Evolutionary conservation across 805 yeast genomes (phyloP).

Genomic region (Sugiyamaella mastotermitis): DNA sequence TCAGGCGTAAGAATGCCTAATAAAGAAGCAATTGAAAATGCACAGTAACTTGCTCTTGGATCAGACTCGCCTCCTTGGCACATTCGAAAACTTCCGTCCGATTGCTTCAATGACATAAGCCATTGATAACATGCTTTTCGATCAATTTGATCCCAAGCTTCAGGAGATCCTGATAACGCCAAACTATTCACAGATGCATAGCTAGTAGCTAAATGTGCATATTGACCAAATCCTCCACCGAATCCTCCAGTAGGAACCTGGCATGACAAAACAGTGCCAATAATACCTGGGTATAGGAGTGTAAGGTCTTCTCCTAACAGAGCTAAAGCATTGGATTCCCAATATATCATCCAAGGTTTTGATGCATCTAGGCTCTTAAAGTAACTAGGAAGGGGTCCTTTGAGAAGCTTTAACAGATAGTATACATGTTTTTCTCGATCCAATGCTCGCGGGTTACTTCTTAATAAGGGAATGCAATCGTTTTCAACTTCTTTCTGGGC

Average conservation of each 20-base stretch:
- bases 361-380: constrained; percentile 71
- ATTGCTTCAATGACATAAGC: constrained; percentile 57
- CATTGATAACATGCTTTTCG: constrained; percentile 49
- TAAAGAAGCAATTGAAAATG: constrained; percentile 62
- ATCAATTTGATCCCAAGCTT: constrained; percentile 40
- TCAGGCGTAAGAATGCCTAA: constrained; percentile 59
- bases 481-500: constrained; percentile 3
- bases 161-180: constrained; percentile 41
- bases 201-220: constrained; percentile 78
- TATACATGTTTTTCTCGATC: constrained; percentile 33
- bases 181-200: constrained; percentile 72
- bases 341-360: constrained; percentile 86
- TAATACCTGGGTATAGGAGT: constrained; percentile 22
- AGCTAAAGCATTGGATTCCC: constrained; percentile 59
- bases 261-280: constrained; percentile 29
- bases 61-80: constrained; percentile 78
- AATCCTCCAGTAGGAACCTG: constrained; percentile 53
- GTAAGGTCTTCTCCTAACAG: constrained; percentile 35
- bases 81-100: constrained; percentile 74
- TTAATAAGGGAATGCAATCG: constrained; percentile 3
- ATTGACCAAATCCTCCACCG: constrained; percentile 79
- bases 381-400: constrained; percentile 41
- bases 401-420: constrained; percentile 39
- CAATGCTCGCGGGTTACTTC: neutral
- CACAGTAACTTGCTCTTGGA: constrained; percentile 78